These are phyloP conservation scores for Fraxinus anomala DNA, from an alignment of 257 asterid species.

Conservation along the genomic window DNA sequence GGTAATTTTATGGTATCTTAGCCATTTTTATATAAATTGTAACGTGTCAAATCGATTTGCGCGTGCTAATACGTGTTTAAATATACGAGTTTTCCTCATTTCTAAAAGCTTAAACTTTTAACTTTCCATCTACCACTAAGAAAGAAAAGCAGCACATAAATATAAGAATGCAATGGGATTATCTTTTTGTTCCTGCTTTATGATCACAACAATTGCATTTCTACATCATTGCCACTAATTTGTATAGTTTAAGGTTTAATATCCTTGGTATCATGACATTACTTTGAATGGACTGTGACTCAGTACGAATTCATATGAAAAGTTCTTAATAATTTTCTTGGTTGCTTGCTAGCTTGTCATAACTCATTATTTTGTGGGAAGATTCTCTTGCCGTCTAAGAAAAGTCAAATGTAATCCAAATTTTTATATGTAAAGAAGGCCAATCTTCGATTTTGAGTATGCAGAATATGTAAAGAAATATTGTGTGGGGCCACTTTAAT, in stretches of 20 bases:
- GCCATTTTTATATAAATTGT: not conserved
- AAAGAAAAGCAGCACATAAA: not conserved
- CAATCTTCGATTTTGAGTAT: slow-evolving; percentile 18
- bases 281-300: slow-evolving; percentile 31
- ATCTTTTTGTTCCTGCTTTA: slow-evolving; percentile 14
- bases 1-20: not conserved
- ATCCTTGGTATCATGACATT: slow-evolving; percentile 17
- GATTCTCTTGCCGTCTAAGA: slow-evolving; percentile 22
- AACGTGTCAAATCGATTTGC: not conserved
- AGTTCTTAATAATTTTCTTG: slow-evolving; percentile 23
- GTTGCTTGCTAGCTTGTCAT: slow-evolving; percentile 22
- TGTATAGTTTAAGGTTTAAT: slow-evolving; percentile 19
- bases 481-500: slow-evolving; percentile 32
- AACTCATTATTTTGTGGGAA: slow-evolving; percentile 27
- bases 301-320: slow-evolving; percentile 33
- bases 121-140: not conserved
- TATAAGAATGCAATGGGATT: slow-evolving; percentile 1
- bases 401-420: slow-evolving; percentile 9
- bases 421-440: slow-evolving; percentile 20
- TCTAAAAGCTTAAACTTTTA: not conserved
- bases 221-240: not conserved
- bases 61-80: not conserved
- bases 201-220: not conserved
- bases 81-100: not conserved
- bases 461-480: slow-evolving; percentile 25